Percentiles rank a stretch among this genome's conserved stretches.
These are phyloP conservation scores for Didymella exigua DNA, from an alignment of 2,329 filamentous ascomycete genomes.

Conservation along the genomic window DNA sequence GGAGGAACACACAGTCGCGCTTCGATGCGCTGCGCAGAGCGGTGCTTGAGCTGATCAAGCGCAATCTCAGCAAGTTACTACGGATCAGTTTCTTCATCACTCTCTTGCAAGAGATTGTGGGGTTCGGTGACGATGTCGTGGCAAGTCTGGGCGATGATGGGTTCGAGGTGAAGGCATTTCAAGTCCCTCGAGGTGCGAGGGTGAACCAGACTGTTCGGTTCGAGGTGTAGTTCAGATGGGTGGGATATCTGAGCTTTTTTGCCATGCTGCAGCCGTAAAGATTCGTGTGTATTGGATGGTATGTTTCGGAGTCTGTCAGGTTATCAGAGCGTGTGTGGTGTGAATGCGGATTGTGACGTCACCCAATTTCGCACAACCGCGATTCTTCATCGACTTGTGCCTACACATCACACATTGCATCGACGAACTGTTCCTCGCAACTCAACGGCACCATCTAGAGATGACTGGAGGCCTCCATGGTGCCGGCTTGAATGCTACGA, in stretches of 20 bases:
- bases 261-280: neutral
- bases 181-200: neutral
- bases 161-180: conserved; percentile 21
- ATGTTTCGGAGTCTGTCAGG: neutral
- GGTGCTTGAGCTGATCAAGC: conserved; percentile 27
- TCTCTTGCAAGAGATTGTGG: conserved; percentile 20
- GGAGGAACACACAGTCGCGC: conserved; percentile 24
- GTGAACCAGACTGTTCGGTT: conserved; percentile 1
- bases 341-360: neutral
- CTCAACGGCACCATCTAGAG: neutral
- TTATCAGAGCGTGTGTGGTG: too few relatives aligned
- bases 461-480: neutral
- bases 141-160: conserved; percentile 28
- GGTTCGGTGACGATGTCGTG: conserved; percentile 24
- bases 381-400: neutral
- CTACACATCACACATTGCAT: neutral
- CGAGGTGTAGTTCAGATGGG: neutral
- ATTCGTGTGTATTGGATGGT: neutral
- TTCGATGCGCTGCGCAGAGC: conserved; percentile 24
- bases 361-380: neutral
- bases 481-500: neutral
- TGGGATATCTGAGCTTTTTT: neutral
- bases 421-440: neutral
- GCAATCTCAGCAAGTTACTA: conserved; percentile 18
- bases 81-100: conserved; percentile 22